Evolutionary conservation across 2,329 filamentous ascomycete species (phyloP).

Genomic region (Chaetothyriales sp.): DNA sequence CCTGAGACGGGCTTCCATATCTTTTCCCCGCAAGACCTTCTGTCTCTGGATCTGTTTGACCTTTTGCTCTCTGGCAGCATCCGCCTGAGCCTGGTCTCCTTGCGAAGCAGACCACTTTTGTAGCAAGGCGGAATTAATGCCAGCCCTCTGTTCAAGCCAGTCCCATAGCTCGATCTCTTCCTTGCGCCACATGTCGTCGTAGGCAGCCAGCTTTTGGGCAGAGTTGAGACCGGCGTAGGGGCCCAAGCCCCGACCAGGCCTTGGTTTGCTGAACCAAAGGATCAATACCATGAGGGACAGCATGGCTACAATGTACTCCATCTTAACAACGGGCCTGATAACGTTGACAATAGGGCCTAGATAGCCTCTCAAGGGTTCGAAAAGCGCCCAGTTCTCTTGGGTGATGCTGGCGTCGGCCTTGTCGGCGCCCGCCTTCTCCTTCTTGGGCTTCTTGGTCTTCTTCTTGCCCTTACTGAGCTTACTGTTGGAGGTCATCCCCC

Average conservation of each 20-base stretch:
- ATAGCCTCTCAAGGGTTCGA: slow-evolving; percentile 63
- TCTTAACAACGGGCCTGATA: slow-evolving; percentile 55
- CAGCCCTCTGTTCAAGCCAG: slow-evolving; percentile 79
- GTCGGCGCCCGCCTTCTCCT: slow-evolving; percentile 33
- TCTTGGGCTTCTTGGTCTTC: slow-evolving; percentile 44
- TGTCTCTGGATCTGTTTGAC: slow-evolving; percentile 14
- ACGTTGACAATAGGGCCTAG: slow-evolving; percentile 59
- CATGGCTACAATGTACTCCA: slow-evolving; percentile 64
- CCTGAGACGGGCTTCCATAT: slow-evolving; percentile 43
- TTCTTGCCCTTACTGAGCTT: slow-evolving; percentile 37
- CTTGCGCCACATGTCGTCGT: slow-evolving; percentile 81
- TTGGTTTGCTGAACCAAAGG: slow-evolving; percentile 45
- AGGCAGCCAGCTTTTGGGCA: slow-evolving; percentile 62
- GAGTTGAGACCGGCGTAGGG: slow-evolving; percentile 26
- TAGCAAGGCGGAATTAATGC: slow-evolving; percentile 45
- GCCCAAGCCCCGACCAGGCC: slow-evolving; percentile 24
- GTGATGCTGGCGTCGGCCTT: slow-evolving; percentile 29
- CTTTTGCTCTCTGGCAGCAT: slow-evolving; percentile 17
- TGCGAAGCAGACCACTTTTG: slow-evolving; percentile 16
- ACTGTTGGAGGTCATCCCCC: slow-evolving; percentile 34
- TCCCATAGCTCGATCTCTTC: slow-evolving; percentile 87
- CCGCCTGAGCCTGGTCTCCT: neutral
- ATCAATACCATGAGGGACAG: slow-evolving; percentile 60
- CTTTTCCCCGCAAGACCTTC: slow-evolving; percentile 22
- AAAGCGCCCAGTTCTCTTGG: slow-evolving; percentile 54